Conservation (phyloP, 306 rosid species). For the Dalbergia cochinchinensis region DNA sequence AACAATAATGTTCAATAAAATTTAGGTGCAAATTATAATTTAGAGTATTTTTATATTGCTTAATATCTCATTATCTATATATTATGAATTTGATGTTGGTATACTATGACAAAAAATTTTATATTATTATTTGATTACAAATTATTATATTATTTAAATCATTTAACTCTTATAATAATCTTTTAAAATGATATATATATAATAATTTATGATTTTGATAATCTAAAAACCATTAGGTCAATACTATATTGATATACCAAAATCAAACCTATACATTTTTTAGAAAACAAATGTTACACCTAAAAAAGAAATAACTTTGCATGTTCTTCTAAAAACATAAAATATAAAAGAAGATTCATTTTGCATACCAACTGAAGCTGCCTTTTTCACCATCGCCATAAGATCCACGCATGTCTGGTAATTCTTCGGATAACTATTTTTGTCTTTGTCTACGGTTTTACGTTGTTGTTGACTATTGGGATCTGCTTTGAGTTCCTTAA, state of each 20-base stretch:
- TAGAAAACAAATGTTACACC: background rate
- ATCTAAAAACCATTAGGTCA: too few species aligned
- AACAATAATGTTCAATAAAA: background rate
- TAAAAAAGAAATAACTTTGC: background rate
- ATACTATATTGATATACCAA: background rate
- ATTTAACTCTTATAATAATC: too few species aligned
- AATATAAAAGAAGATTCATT: background rate
- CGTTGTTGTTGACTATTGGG: background rate
- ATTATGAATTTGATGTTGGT: too few species aligned
- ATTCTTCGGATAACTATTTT: conserved; percentile 2
- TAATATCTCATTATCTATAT: too few species aligned
- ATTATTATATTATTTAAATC: too few species aligned
- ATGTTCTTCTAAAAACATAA: background rate
- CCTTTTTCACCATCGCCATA: background rate
- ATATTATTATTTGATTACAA: too few species aligned
- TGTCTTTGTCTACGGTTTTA: background rate
- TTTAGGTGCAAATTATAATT: background rate
- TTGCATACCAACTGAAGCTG: background rate
- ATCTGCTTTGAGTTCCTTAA: conserved; percentile 2
- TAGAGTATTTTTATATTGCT: too few species aligned
- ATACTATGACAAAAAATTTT: too few species aligned
- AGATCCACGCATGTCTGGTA: background rate
- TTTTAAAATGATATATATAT: too few species aligned
- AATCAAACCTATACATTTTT: background rate
- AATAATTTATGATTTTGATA: too few species aligned